Percentiles rank a stretch among this genome's conserved stretches.
These are phyloP conservation scores for Phytophthora pisi DNA, from an alignment of 352 stramenopile species.

Conservation along the genomic window DNA sequence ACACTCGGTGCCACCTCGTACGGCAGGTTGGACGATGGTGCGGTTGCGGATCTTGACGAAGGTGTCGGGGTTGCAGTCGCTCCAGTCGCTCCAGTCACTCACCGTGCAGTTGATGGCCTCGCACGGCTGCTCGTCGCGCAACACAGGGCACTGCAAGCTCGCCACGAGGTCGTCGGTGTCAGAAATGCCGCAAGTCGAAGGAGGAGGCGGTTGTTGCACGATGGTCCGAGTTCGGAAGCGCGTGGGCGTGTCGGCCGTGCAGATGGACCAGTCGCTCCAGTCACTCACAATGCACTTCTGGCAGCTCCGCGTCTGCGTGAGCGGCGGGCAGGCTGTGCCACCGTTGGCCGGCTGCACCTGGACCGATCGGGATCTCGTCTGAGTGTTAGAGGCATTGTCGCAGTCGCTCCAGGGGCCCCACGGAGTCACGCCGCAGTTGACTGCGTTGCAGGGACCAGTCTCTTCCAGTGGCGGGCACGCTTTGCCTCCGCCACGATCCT, in stretches of 20 bases:
- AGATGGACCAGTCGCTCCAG: conserved; percentile 59
- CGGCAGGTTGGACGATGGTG: conserved; percentile 41
- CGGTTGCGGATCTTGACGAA: conserved; percentile 48
- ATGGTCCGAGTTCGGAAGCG: conserved; percentile 54
- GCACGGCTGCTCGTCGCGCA: conserved; percentile 51
- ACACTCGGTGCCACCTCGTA: conserved; percentile 47
- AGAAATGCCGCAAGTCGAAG: conserved; percentile 32
- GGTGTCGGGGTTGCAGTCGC: conserved; percentile 42
- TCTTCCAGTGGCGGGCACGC: conserved; percentile 55
- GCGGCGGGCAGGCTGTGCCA: conserved; percentile 46
- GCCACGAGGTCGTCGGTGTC: conserved; percentile 27
- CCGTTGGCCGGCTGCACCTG: conserved; percentile 40
- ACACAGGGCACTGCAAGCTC: conserved; percentile 35
- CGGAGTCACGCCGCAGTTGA: conserved; percentile 59
- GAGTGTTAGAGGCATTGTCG: conserved; percentile 31
- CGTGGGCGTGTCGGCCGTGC: conserved; percentile 35
- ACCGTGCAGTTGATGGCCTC: conserved; percentile 57
- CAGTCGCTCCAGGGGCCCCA: conserved; percentile 61
- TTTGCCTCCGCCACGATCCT: conserved; percentile 44
- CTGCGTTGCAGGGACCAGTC: conserved; percentile 37
- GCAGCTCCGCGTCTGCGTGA: conserved; percentile 54
- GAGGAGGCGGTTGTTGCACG: conserved; percentile 39
- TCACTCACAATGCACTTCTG: conserved; percentile 57
- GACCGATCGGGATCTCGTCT: conserved; percentile 48
- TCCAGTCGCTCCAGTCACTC: conserved; percentile 56